A percentile compares a stretch with the other conserved stretches of the same genome.
phyloP scores from a whole-genome alignment of 163 green algal species.

The Prototheca cutis region DNA sequence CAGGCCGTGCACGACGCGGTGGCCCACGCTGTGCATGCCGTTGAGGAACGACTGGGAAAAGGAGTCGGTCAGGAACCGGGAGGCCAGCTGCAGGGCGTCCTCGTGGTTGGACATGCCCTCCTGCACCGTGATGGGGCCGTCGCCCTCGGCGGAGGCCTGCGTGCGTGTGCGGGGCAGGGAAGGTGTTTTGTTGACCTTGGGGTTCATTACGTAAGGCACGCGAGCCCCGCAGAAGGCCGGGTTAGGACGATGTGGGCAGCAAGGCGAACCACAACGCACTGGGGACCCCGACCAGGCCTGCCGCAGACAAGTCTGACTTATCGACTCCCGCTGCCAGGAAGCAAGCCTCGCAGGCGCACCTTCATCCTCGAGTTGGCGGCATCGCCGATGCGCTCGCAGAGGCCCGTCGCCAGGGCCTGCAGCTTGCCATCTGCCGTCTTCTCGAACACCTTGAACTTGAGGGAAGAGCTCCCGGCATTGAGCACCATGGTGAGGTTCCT shows the following conservation, averaged over 20 bases:
- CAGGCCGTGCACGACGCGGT: conserved; percentile 74
- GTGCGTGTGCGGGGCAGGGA: not conserved
- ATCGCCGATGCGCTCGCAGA: conserved; percentile 68
- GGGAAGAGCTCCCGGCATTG: conserved; percentile 50
- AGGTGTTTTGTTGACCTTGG: too few species aligned
- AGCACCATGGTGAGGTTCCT: conserved; percentile 43
- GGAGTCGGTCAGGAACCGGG: conserved; percentile 29
- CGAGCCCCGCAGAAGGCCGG: too few species aligned
- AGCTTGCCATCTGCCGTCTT: conserved; percentile 6
- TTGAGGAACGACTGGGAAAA: conserved; percentile 18
- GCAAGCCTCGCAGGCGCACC: too few species aligned
- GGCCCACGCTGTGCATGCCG: conserved; percentile 54
- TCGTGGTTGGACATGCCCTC: conserved; percentile 26
- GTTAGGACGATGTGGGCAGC: too few species aligned
- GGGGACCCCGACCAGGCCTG: too few species aligned
- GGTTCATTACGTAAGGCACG: too few species aligned
- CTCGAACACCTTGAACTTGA: conserved; percentile 72
- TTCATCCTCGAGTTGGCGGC: conserved; percentile 26
- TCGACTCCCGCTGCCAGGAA: too few species aligned
- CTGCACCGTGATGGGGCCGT: conserved; percentile 1
- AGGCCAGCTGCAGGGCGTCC: conserved; percentile 30
- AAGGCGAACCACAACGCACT: too few species aligned
- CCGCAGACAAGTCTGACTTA: too few species aligned
- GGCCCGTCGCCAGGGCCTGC: conserved; percentile 32
- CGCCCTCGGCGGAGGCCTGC: not conserved